Evolutionary conservation across 495 filamentous ascomycete species (phyloP).

Genomic region (Xylaria flabelliformis): DNA sequence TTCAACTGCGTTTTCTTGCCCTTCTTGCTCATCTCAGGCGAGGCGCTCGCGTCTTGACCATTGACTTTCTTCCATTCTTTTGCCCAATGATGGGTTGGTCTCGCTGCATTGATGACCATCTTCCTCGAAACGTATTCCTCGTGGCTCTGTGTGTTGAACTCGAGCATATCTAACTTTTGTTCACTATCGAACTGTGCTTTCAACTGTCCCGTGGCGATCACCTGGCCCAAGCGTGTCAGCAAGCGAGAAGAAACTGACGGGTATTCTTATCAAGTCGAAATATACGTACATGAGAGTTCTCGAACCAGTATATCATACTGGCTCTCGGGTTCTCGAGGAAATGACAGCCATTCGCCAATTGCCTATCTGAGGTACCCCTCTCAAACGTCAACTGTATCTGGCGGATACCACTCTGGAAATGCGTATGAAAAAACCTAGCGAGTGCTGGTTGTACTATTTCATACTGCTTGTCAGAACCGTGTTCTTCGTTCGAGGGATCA

Average conservation of each 20-base stretch:
- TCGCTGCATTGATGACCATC: slow-evolving; percentile 59
- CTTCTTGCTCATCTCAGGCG: slow-evolving; percentile 76
- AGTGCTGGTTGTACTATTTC: slow-evolving; percentile 78
- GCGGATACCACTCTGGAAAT: slow-evolving; percentile 81
- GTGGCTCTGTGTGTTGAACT: slow-evolving; percentile 67
- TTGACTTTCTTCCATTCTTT: slow-evolving; percentile 63
- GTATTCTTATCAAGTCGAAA: background rate
- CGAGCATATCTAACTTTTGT: slow-evolving; percentile 75
- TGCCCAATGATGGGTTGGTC: slow-evolving; percentile 59
- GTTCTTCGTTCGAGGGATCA: slow-evolving; percentile 44
- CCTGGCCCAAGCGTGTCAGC: slow-evolving; percentile 45
- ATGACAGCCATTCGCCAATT: slow-evolving; percentile 65
- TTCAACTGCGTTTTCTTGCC: slow-evolving; percentile 60
- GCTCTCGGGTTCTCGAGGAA: slow-evolving; percentile 67
- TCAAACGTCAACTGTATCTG: slow-evolving; percentile 79
- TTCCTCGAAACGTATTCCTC: slow-evolving; percentile 73
- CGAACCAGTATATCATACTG: slow-evolving; percentile 76
- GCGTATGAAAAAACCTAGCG: slow-evolving; percentile 79
- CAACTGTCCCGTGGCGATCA: slow-evolving; percentile 67
- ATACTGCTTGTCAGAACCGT: slow-evolving; percentile 68
- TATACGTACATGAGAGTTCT: slow-evolving; percentile 68
- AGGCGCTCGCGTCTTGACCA: slow-evolving; percentile 66
- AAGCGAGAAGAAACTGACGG: background rate
- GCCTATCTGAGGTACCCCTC: slow-evolving; percentile 60
- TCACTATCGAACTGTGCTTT: slow-evolving; percentile 70